A percentile compares a stretch with the other conserved stretches of the same genome.
Conservation (phyloP, 163 green algal genomes). For the Chlorella variabilis region DNA sequence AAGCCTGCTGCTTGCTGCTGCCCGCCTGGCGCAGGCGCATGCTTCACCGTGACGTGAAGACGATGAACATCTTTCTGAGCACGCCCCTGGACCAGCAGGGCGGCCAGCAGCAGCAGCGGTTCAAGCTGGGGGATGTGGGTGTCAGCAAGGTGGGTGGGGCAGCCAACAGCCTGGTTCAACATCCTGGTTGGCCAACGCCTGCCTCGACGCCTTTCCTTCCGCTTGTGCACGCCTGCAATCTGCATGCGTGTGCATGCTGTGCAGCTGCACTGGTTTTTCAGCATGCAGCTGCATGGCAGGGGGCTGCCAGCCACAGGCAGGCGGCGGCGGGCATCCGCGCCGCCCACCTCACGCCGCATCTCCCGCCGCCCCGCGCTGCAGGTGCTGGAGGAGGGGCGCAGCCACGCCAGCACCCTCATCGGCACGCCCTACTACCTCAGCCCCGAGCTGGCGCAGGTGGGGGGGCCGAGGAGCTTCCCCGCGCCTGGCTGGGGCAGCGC, state of each 20-base stretch:
- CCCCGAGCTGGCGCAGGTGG: constrained; percentile 10
- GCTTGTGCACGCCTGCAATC: no score
- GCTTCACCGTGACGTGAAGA: constrained; percentile 32
- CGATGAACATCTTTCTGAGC: constrained; percentile 15
- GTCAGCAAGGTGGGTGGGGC: constrained; percentile 26
- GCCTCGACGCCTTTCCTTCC: no score
- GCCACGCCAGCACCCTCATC: constrained; percentile 23
- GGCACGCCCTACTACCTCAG: constrained; percentile 28
- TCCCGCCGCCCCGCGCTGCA: not conserved
- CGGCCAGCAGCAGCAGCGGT: not conserved
- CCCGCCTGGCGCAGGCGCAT: constrained; percentile 10
- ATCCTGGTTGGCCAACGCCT: no score
- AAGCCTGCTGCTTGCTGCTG: not conserved
- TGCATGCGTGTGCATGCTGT: no score
- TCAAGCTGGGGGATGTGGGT: constrained; percentile 25
- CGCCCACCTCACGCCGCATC: no score
- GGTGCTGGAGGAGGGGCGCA: constrained; percentile 33
- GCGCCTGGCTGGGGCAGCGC: no score
- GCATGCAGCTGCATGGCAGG: no score
- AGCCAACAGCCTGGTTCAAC: no score
- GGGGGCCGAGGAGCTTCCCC: not conserved
- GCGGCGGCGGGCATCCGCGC: no score
- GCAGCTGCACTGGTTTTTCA: no score
- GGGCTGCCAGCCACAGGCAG: no score
- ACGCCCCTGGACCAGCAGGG: not conserved